A percentile compares a stretch with the other conserved stretches of the same genome.
Evolutionary conservation across 768 basidiomycete species (phyloP).

Genomic region (Pulveroboletus sp.): DNA sequence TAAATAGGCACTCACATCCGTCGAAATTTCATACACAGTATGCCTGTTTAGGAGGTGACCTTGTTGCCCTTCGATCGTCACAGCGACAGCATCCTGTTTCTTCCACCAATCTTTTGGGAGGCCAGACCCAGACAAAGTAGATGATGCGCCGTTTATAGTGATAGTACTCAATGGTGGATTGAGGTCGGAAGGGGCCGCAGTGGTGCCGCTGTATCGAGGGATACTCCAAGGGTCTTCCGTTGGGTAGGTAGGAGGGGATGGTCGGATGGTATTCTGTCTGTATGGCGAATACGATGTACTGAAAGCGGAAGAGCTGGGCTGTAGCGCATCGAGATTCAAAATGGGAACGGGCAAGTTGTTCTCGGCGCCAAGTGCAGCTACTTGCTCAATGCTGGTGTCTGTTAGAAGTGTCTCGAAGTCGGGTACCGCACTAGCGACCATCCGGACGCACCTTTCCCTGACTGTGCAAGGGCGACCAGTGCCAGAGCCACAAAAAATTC

Average conservation of each 20-base stretch:
- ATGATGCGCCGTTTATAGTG: constrained; percentile 45
- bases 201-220: constrained; percentile 29
- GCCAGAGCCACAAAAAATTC: constrained; percentile 93
- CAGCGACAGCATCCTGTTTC: constrained; percentile 66
- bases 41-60: constrained; percentile 90
- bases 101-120: constrained; percentile 87
- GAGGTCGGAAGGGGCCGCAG: constrained; percentile 31
- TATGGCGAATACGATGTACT: constrained; percentile 36
- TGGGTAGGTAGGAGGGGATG: constrained; percentile 51
- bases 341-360: constrained; percentile 75
- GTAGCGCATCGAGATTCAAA: constrained; percentile 60
- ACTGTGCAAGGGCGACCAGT: constrained; percentile 82
- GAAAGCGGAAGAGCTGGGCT: constrained; percentile 53
- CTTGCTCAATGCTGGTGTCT: constrained; percentile 83
- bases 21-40: constrained; percentile 77
- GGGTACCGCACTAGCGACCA: constrained; percentile 1
- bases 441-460: constrained; percentile 59
- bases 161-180: constrained; percentile 20
- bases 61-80: constrained; percentile 81
- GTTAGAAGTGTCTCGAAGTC: not conserved
- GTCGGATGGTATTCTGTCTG: constrained; percentile 44
- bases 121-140: constrained; percentile 66
- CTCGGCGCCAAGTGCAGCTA: constrained; percentile 73
- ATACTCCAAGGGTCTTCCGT: constrained; percentile 70
- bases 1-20: constrained; percentile 56